Evolutionary conservation across 2,329 filamentous ascomycete genomes (phyloP), one percentile per base, ranked within the genome.

Genomic region (Epichloe coenophiala): DNA sequence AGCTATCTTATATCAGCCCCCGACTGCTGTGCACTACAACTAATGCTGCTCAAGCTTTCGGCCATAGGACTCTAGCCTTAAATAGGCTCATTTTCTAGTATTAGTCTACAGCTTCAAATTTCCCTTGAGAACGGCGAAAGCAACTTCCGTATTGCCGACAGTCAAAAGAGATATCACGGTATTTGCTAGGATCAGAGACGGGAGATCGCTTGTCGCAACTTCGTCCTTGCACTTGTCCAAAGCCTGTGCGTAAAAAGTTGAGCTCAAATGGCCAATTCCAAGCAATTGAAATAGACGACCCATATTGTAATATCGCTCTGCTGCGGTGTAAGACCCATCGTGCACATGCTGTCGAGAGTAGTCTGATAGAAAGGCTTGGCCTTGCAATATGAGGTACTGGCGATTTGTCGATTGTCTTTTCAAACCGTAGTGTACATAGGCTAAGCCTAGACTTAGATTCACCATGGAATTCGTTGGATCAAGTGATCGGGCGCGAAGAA

Each of bases 391-490:
- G 40, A 89, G 79, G 61, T 87, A 91, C 62, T 97, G 91, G 2
- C 93, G 75, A 63, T 97, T 97, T 45, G 91, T 88, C 0, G 85
- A 83, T 65, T 95, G 88, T 2, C 91, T 79, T 65, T 97, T 96
- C 61, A 96, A 77, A 0, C 86, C 84, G 63, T 93, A 86, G 64
- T 96, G 88, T 39, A 96, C 78, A 64, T 95, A 97, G 33, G 84
- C 83, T 12, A 93, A 76, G 0, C 84, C 89, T 23, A 96, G 83
- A 58, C 80, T 86, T 11, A 98, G 76, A 55, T 88, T 84, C 55
- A 96, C 78, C 59, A 87, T 80, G 0, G 84, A 77, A 60, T 95
- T 94, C 7, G 76, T 67, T 0, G 86, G 84, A 56, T 89, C 83
- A 2, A 96, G 68, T 1, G 86, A 79, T 50, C 81, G 77, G 1